These are phyloP conservation scores for Lichtheimia ornata DNA, from an alignment of 371 early-diverging fungal genomes.

Conservation along the genomic window DNA sequence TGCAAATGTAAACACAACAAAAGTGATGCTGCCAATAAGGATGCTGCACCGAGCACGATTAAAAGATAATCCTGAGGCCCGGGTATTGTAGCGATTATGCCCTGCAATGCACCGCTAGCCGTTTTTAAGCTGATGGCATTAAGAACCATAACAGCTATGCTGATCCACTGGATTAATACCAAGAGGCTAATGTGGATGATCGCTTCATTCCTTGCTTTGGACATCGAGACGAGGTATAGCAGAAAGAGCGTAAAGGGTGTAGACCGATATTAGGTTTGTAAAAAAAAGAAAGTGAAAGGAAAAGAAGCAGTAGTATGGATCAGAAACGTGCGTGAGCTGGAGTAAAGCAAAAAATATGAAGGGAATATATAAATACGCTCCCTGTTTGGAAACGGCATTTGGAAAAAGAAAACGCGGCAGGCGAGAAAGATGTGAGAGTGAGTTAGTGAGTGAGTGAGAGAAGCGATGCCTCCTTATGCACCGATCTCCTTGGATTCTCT, in stretches of 20 bases:
- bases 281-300: conserved; percentile 1
- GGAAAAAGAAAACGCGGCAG: conserved; percentile 7
- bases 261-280: neutral
- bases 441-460: too few species aligned
- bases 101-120: conserved; percentile 7
- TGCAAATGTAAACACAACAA: conserved; percentile 27
- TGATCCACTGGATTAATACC: conserved; percentile 34
- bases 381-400: neutral
- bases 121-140: conserved; percentile 21
- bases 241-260: neutral
- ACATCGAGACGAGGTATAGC: conserved; percentile 4
- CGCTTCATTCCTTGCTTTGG: conserved; percentile 16
- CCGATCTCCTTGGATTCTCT: too few species aligned
- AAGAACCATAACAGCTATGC: conserved; percentile 29
- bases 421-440: conserved; percentile 8
- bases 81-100: conserved; percentile 13
- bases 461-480: too few species aligned
- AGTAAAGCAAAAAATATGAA: conserved; percentile 2
- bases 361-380: neutral
- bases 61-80: conserved; percentile 30
- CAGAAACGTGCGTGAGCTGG: neutral
- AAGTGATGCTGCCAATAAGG: conserved; percentile 24
- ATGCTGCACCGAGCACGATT: conserved; percentile 23
- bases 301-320: conserved; percentile 2
- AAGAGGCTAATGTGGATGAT: conserved; percentile 25